A percentile compares a stretch with the other conserved stretches of the same genome.
phyloP scores from a whole-genome alignment of 139 green algal genomes.

The Chlorella sp. region DNA sequence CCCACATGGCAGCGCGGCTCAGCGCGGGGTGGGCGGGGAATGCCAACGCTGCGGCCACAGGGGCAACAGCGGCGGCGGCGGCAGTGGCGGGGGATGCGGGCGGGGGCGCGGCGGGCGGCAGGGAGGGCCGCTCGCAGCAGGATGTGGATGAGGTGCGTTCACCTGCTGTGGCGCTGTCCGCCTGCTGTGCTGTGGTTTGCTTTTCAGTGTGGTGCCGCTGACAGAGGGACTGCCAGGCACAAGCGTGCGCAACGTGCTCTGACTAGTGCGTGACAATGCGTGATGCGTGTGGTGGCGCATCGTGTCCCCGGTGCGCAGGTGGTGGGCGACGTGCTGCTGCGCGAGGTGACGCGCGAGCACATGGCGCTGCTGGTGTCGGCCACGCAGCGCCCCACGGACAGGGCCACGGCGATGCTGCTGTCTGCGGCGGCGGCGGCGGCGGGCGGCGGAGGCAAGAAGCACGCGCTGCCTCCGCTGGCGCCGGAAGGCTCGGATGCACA shows the following conservation, averaged over 20 bases:
- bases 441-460: conserved; percentile 16
- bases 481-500: too few species aligned
- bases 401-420: too few species aligned
- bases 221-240: too few species aligned
- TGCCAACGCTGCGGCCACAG: not conserved
- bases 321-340: conserved; percentile 23
- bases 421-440: conserved; percentile 1
- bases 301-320: too few species aligned
- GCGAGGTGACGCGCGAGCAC: conserved; percentile 53
- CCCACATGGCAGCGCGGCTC: conserved; percentile 13
- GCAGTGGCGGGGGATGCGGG: not conserved
- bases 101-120: not conserved
- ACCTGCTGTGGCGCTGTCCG: too few species aligned
- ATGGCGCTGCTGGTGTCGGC: conserved; percentile 34
- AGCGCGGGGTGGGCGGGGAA: conserved; percentile 12
- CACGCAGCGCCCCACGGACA: not conserved
- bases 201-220: too few species aligned
- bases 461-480: too few species aligned
- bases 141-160: not conserved
- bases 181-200: too few species aligned
- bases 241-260: too few species aligned
- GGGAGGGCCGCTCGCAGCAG: not conserved
- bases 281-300: too few species aligned
- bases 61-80: not conserved
- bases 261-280: too few species aligned